Conservation (phyloP, 2,329 filamentous ascomycete species). For the Aspergillus brasiliensis region DNA sequence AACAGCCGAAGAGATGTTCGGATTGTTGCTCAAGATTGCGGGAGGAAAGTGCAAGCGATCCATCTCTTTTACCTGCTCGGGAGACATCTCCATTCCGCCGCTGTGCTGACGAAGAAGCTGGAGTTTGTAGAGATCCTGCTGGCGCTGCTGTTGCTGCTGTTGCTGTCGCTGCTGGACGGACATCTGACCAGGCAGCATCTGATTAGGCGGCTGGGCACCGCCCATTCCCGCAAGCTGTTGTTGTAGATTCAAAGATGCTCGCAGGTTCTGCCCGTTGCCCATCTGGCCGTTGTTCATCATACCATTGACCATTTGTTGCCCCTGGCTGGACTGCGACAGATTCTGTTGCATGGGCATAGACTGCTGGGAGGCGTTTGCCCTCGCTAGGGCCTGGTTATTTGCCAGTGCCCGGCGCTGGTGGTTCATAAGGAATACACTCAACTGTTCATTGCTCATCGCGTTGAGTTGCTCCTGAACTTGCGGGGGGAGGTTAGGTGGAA, state of each 20-base stretch:
- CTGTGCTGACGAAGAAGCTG: constrained; percentile 38
- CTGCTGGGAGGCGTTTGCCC: constrained; percentile 34
- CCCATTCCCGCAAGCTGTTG: constrained; percentile 37
- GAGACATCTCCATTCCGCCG: constrained; percentile 39
- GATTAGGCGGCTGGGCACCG: constrained; percentile 31
- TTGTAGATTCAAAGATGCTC: constrained; percentile 36
- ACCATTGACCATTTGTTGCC: constrained; percentile 32
- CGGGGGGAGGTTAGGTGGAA: constrained; percentile 39
- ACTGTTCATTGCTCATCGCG: constrained; percentile 40
- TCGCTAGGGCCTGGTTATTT: constrained; percentile 35
- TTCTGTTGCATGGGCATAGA: constrained; percentile 33
- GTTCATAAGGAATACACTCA: constrained; percentile 34
- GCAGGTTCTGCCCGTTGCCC: constrained; percentile 36
- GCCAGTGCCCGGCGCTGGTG: constrained; percentile 36
- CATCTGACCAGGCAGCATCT: constrained; percentile 35
- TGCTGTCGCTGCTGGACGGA: constrained; percentile 35
- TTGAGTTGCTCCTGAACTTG: constrained; percentile 38
- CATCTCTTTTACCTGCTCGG: constrained; percentile 47
- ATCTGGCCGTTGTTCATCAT: constrained; percentile 37
- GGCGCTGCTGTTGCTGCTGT: constrained; percentile 29
- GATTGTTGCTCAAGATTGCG: constrained; percentile 35
- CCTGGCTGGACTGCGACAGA: constrained; percentile 36
- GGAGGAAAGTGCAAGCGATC: constrained; percentile 43
- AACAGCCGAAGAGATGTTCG: constrained; percentile 38
- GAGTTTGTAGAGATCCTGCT: constrained; percentile 35